These are phyloP conservation scores for Miscanthus lutarioriparius DNA, from an alignment of 176 grass and related monocot genomes.

Conservation along the genomic window DNA sequence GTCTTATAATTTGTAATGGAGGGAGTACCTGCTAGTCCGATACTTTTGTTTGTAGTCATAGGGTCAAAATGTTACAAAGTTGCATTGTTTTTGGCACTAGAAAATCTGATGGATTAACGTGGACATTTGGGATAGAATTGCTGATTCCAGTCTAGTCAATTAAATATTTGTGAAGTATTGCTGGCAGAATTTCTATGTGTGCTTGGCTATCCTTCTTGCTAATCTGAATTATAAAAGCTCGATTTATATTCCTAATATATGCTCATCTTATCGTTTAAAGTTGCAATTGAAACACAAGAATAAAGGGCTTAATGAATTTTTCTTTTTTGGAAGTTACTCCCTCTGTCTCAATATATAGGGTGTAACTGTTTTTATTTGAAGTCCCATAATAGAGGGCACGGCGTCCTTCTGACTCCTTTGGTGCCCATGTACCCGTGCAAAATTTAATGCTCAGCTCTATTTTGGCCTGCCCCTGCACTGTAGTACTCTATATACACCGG, in stretches of 20 bases:
- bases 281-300: neutral
- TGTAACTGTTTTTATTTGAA: no score
- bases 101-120: neutral
- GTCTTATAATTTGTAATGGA: no score
- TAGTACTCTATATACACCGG: no score
- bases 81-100: neutral
- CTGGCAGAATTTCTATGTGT: slow-evolving; percentile 1
- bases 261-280: neutral
- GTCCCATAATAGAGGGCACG: no score
- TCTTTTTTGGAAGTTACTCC: neutral
- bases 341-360: no score
- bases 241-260: no score
- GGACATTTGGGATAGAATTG: neutral
- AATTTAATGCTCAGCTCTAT: no score
- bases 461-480: no score
- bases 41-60: slow-evolving; percentile 14
- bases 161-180: slow-evolving; percentile 19
- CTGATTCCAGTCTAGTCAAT: neutral
- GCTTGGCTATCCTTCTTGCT: neutral
- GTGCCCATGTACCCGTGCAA: no score
- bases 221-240: neutral
- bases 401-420: no score
- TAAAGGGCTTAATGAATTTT: neutral
- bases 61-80: neutral
- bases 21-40: neutral